Base-by-base conservation (phyloP, 2,329 filamentous ascomycete species). In the Rutstroemia sp. region DNA sequence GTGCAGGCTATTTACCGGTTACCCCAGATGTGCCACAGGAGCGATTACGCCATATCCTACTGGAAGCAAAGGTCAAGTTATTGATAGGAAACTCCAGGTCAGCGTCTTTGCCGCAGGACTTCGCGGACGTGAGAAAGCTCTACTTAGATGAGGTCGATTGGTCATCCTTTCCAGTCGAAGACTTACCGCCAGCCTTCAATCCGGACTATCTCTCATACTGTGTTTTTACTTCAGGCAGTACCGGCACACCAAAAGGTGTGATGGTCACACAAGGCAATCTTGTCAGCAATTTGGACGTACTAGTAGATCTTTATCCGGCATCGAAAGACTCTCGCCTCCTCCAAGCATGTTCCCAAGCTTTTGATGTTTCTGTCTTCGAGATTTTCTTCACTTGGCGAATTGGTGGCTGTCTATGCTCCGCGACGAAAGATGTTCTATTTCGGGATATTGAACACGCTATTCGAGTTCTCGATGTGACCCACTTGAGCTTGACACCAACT, bases 281-380 rank as follows among this genome's bases (percentile, higher is more conserved):
- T 44, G 75, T 86, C 54, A 88, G 86, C 68, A 92, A 95, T 61
- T 74, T 95, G n/a, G 75, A 81, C 17, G 76, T 81, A 9, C 75
- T 96, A 6, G 76, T 78, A 2, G 73, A 76, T 2, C 73, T 88
- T 0, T 95, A 95, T 65, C 87, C 88, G 0, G 73, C 74, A 0
- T 67, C 72, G 0, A 64, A 64, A 1, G 63, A 71, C 1, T 57
- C 67, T 0, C 79, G 83, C n/a, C 74, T 95, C 34, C 74, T 96
- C 0, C 91, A 95, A 70, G 83, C 88, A 2, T 95, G 88, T 66
- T 92, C 89, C 0, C 88, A 91, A 66, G 87, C 86, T 0, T 95
- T 95, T 66, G 89, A 95, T 66, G 84, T 95, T 2, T 95, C 89
- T 0, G 87, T 95, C 0, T 95, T 95, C 67, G 91, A 95, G 65